Base-by-base conservation (phyloP, 257 asterid species). In the Jacaranda mimosifolia region DNA sequence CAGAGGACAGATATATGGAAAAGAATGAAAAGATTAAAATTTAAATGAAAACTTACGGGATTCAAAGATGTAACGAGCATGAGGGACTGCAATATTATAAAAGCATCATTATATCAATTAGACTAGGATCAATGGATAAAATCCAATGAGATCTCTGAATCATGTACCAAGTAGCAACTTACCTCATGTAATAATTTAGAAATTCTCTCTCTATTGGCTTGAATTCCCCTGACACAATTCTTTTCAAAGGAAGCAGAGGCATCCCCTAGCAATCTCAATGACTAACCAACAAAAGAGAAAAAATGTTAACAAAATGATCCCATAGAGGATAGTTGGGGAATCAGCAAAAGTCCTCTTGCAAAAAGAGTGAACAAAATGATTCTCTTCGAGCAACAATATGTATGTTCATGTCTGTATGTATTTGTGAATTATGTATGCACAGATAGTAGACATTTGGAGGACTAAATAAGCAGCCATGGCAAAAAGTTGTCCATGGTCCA, bases 41-140 rank as follows among this genome's bases (percentile, higher is more conserved):
- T 26, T 14, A 26, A 51, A 65, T 17, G 65, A 51, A 45, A 70
- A 75, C 94, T 88, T 90, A 95, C 99, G 3, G 97, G 99, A 82
- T 96, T 96, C 81, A 96, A 89, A 63, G 98, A 90, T 64, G 98
- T 96, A 78, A 96, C 98, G 1, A 96, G 96, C 99, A 96, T 96
- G 87, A 96, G 98, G 3, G 99, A 96, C 99, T 95, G 97, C 89
- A 84, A 85, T 72, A 59, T 65, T 48, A 77, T 18, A 52, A 66
- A 79, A 58, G 73, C 36, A 70, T 55, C 74, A 57, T 46, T 40
- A 60, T 21, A 70, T 72, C 32, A 58, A 72, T 78, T 17, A 69
- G 62, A 79, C 59, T 9, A 73, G 82, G 63, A 57, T 42, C 62
- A 15, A 56, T 19, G 56, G 40, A 26, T 62, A n/a, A 68, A 69